Conservation (phyloP, 352 stramenopile genomes). For the Phytophthora kernoviae region DNA sequence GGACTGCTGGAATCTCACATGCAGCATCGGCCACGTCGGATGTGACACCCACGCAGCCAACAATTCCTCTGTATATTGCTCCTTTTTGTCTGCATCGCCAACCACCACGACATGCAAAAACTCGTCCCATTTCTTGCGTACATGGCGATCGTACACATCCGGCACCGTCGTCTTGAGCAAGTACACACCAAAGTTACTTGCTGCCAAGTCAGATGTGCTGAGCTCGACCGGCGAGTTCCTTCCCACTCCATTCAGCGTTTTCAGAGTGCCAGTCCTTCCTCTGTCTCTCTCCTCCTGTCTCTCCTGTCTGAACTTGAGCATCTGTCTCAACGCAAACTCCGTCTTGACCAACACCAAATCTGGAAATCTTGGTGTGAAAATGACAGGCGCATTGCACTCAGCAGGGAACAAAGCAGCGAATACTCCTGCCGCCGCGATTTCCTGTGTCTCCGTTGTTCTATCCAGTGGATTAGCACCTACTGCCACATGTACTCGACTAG, state of each 20-base stretch:
- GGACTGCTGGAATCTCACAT: constrained; percentile 61
- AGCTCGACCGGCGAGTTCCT: constrained; percentile 13
- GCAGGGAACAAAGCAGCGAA: constrained; percentile 39
- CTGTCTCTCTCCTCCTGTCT: constrained; percentile 49
- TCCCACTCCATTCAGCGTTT: constrained; percentile 16
- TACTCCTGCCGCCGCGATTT: constrained; percentile 28
- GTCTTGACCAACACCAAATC: constrained; percentile 73
- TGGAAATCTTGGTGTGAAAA: constrained; percentile 53
- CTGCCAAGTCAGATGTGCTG: constrained; percentile 30
- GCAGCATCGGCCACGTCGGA: constrained; percentile 64
- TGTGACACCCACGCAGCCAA: constrained; percentile 60
- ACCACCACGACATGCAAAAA: constrained; percentile 74
- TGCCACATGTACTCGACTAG: constrained; percentile 51
- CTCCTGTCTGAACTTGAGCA: constrained; percentile 60
- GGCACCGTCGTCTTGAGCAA: constrained; percentile 61
- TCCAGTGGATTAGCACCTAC: constrained; percentile 34
- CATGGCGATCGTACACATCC: constrained; percentile 63
- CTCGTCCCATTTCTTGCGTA: constrained; percentile 73
- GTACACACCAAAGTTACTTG: constrained; percentile 66
- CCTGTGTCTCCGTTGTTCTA: constrained; percentile 11
- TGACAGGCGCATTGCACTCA: constrained; percentile 36
- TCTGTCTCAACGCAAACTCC: constrained; percentile 58
- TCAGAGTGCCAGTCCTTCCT: constrained; percentile 19
- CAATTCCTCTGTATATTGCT: constrained; percentile 73
- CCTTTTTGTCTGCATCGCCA: constrained; percentile 50